Evolutionary conservation across 257 asterid genomes (phyloP).

Genomic region (Solanum sejunctum): DNA sequence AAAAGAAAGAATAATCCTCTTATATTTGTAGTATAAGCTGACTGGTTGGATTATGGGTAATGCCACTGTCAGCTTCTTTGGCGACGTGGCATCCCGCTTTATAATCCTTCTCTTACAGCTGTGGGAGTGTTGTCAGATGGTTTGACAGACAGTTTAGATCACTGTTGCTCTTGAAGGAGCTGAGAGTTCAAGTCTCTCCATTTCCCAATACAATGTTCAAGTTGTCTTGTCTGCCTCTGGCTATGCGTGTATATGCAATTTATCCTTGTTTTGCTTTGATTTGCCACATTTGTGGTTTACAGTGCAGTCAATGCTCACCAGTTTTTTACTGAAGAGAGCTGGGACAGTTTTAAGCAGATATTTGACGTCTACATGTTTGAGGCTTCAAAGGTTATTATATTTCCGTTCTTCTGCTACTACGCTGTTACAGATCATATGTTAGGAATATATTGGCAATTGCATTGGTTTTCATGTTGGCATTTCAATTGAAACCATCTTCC

Average conservation of each 20-base stretch:
- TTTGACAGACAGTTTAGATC: constrained; percentile 90
- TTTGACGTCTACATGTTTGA: constrained; percentile 84
- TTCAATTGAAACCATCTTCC: neutral
- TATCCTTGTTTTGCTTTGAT: constrained; percentile 14
- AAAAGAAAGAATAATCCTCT: neutral
- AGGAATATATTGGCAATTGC: neutral
- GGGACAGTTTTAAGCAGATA: constrained; percentile 94
- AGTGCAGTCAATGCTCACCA: constrained; percentile 96
- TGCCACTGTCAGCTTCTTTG: constrained; percentile 94
- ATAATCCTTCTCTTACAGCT: constrained; percentile 58
- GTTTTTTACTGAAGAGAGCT: constrained; percentile 81
- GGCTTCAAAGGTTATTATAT: constrained; percentile 76
- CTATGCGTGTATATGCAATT: neutral
- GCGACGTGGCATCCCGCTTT: constrained; percentile 96
- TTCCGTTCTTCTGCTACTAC: neutral
- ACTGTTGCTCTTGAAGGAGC: constrained; percentile 99
- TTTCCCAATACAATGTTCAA: constrained; percentile 54
- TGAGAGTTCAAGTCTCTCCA: constrained; percentile 99
- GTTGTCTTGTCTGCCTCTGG: neutral
- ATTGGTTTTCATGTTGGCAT: neutral
- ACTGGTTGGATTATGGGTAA: constrained; percentile 92
- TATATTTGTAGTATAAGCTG: neutral
- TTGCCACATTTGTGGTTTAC: constrained; percentile 50
- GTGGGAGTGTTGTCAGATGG: constrained; percentile 99
- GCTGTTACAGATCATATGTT: neutral